Evolutionary conservation across 805 yeast species (phyloP).

Genomic region (Hemisphaericaspora nanyangensis): DNA sequence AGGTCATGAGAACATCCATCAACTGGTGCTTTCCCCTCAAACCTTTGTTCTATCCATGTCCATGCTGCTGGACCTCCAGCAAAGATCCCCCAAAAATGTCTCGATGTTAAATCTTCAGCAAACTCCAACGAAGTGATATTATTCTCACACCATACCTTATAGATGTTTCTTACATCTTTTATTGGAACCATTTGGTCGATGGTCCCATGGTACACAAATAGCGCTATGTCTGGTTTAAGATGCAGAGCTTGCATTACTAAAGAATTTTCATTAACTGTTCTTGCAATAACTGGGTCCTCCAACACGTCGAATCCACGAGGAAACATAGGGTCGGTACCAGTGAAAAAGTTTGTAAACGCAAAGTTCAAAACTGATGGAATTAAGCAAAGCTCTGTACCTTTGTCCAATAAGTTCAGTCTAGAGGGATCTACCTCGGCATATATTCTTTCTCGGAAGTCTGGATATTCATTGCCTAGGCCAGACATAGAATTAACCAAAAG

Average conservation of each 20-base stretch:
- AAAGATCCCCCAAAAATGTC: constrained; percentile 21
- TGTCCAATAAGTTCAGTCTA: background rate
- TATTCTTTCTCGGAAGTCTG: constrained; percentile 14
- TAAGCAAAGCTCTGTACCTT: constrained; percentile 7
- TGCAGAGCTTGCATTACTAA: too few relatives aligned
- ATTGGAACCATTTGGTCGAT: constrained; percentile 18
- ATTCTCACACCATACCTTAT: constrained; percentile 24
- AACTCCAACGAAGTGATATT: constrained; percentile 27
- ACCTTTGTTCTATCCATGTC: constrained; percentile 14
- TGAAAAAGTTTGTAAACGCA: constrained; percentile 8
- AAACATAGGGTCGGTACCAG: constrained; percentile 10
- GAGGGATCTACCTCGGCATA: background rate
- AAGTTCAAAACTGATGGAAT: constrained; percentile 6
- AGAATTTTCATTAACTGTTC: constrained; percentile 18
- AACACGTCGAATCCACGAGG: constrained; percentile 16
- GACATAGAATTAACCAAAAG: constrained; percentile 24
- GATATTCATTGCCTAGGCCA: constrained; percentile 30
- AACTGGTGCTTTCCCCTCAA: constrained; percentile 41
- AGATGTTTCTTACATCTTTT: constrained; percentile 17
- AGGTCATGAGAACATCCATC: constrained; percentile 50
- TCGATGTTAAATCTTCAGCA: constrained; percentile 19
- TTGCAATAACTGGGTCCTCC: constrained; percentile 9
- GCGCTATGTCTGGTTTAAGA: constrained; percentile 18
- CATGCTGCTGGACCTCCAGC: constrained; percentile 19
- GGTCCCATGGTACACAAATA: constrained; percentile 18